Evolutionary conservation across 139 green algal genomes (phyloP), one percentile per base, ranked within the genome.

Genomic region (Monoraphidium neglectum): DNA sequence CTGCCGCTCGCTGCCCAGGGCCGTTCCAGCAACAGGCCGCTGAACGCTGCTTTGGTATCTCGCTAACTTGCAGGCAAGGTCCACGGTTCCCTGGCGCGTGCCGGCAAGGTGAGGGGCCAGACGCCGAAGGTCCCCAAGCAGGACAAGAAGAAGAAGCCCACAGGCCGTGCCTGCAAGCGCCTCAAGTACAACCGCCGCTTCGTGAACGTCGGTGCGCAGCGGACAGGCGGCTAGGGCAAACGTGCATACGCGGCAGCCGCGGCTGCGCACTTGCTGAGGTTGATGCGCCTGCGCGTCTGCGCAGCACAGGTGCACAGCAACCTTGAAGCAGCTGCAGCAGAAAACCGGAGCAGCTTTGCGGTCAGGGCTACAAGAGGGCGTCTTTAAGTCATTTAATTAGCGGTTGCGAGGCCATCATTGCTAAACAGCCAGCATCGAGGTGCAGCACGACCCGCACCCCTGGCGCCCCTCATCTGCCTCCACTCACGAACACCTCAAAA

Each of bases 111-210:
- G 81, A 92, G 96, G 65, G 95, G 95, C 74, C 96, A 99, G 91
- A 95, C 92, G n/a, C 95, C 96, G 61, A 99, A 99, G 94, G 97
- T 99, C 13, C 90, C 90, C 36, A 96, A 96, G 84, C 95, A 99
- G 87, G 97, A 99, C 74, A 99, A 99, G 94, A 98, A 98, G 91
- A 99, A 99, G 89, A 85, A 86, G 71, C 91, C 92, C 47, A 91
- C 67, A 80, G 95, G 95, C 70, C 90, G 97, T 61, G 96, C 96
- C n/a, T 84, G 91, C 71, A 98, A 99, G 93, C 88, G 96, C 57
- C 88, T 98, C 43, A 93, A 98, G 86, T 99, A 99, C 94, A 99
- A 98, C 90, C 86, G 96, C 77, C 92, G 97, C 60, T 99, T 99
- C 76, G 86, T 90, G 49, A 90, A 90, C 76, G 86, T 90, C 65